Evolutionary conservation across 2,329 filamentous ascomycete genomes (phyloP), one percentile per base, ranked within the genome.

Genomic region (Capronia americana): DNA sequence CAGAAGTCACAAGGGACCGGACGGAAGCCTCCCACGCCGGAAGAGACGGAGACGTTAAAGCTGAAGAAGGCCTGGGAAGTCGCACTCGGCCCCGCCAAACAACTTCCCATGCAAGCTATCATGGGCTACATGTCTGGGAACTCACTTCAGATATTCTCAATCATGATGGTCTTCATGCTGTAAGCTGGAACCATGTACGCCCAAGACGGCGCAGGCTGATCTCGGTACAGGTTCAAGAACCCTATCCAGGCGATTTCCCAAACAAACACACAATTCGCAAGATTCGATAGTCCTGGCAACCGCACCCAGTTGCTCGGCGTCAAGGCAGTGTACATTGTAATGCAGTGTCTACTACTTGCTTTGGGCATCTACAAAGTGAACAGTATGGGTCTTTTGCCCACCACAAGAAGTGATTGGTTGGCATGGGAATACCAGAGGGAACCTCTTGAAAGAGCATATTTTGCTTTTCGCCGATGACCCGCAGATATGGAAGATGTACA

Each of bases 61-160:
- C 83, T 99, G 74, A 99, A 99, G 82, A 99, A 99, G 79, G 95
- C 95, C 0, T 99, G 95, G 95, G 95, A 99, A 80, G 87, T 99
- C 53, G 94, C 95, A 50, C 87, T 99, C 56, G 94, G 90, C 1
- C 95, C 95, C 0, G 90, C 95, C 69, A 99, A 99, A 83, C 89
- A 90, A 77, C 85, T 99, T 55, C 95, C 95, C 65, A 99, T 99
- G 95, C 98, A 96, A 64, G 93, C 90, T 70, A 94, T 99, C 78
- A 97, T 97, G 89, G 98, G 98, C 93, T 99, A 99, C 86, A 99
- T 99, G 95, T 96, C 94, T 34, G 95, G 95, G 75, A 99, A 98
- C 82, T 93, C 92, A 68, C 87, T 99, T 55, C 95, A 99, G 78
- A 98, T 99, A 72, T 99, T 99, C 84, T 96, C 91, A 80, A 98